Evolutionary conservation across 352 stramenopile genomes (phyloP).

Genomic region (Blastocystis sp.): DNA sequence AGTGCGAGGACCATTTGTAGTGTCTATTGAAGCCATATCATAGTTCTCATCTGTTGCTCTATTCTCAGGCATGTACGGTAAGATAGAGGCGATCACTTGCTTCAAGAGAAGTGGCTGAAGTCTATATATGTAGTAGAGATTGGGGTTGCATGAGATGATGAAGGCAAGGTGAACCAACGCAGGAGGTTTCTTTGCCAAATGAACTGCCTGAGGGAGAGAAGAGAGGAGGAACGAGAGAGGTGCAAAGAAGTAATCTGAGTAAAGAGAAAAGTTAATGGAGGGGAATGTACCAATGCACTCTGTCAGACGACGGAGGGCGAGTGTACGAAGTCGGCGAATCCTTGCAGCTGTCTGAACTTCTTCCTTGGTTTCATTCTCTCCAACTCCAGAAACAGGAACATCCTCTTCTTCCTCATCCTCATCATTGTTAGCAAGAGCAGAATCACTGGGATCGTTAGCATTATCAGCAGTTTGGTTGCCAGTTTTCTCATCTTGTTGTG

Average conservation of each 20-base stretch:
- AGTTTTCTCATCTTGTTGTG: not conserved
- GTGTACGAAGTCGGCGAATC: not conserved
- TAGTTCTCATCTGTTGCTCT: too few relatives aligned
- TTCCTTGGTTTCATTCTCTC: not conserved
- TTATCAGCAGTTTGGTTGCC: not conserved
- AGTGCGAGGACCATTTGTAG: not conserved
- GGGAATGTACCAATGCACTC: not conserved
- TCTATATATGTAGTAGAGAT: slow-evolving; percentile 12
- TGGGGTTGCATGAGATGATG: not conserved
- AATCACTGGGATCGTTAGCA: not conserved
- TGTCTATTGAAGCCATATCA: not conserved
- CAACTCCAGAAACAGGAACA: not conserved
- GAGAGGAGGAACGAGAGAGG: not conserved
- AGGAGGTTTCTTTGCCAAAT: not conserved
- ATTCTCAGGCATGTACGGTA: not conserved
- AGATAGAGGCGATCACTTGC: not conserved
- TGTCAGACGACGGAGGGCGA: slow-evolving; percentile 1
- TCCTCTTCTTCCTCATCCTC: not conserved
- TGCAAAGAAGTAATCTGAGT: slow-evolving; percentile 38
- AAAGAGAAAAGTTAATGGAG: not conserved
- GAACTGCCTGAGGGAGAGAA: not conserved
- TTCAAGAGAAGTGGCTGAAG: slow-evolving; percentile 3
- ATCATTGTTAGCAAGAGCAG: not conserved
- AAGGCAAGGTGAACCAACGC: not conserved
- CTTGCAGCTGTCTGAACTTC: not conserved